Conservation (phyloP, 257 asterid genomes). For the Solanum sparsipilum region DNA sequence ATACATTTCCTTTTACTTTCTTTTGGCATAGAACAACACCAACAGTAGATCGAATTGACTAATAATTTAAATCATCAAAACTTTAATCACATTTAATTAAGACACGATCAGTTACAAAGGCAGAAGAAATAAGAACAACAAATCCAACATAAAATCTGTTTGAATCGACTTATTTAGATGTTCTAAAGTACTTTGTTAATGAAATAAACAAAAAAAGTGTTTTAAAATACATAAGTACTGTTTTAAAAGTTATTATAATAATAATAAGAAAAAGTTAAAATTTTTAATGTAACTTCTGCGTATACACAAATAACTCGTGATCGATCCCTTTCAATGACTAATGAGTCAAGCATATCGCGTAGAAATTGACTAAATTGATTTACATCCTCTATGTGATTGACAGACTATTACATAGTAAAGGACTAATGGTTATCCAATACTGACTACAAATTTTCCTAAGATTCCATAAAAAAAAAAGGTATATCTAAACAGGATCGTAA, state of each 20-base stretch:
- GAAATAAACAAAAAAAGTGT: no score
- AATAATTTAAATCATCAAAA: not conserved
- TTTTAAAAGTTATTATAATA: not conserved
- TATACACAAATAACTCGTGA: no score
- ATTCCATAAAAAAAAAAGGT: no score
- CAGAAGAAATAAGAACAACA: not conserved
- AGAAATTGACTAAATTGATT: not conserved
- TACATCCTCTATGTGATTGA: accelerated
- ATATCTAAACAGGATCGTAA: no score
- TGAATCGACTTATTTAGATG: no score
- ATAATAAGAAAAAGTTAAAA: no score
- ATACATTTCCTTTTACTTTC: not conserved
- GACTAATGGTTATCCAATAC: no score
- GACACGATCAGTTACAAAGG: not conserved
- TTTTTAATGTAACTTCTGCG: not conserved
- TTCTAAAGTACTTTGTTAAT: not conserved
- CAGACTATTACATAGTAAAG: not conserved
- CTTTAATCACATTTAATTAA: not conserved
- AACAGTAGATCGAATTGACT: not conserved
- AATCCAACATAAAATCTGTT: no score
- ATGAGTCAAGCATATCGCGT: not conserved
- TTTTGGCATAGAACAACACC: not conserved
- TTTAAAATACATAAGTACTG: no score
- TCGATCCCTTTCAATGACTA: not conserved
- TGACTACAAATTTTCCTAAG: no score